Base-by-base conservation (phyloP, 441 rosid species). In the Kokia cookei region DNA sequence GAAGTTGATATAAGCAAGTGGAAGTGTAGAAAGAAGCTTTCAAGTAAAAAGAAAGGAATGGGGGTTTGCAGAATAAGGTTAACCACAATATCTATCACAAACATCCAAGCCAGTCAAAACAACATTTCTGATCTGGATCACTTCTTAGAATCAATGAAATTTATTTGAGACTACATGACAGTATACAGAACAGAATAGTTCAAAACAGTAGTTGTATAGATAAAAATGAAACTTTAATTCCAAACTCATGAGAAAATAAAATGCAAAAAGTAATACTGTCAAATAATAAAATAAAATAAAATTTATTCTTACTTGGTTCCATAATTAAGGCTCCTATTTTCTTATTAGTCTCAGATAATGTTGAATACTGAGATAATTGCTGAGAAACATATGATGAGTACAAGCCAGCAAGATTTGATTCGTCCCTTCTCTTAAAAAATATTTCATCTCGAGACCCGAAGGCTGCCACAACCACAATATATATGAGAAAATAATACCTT, bases 271-370 rank as follows among this genome's bases (percentile, higher is more conserved):
- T 62, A 26, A 74, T 62, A n/a, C n/a, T n/a, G 24, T 19, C 5
- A 50, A 43, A n/a, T 67, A 48, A 57, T 26, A 15, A 67, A 14
- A 48, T 2, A 43, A 11, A 66, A 54, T 24, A 69, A 66, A 35
- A 50, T 62, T 53, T 4, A 47, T 24, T 71, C 91, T 85, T 85
- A 80, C 99, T 95, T 88, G 98, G 98, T 85, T 95, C 99, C 69
- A 95, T 86, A 76, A 95, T 88, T 78, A 93, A 85, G 60, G 99
- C 97, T 78, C 96, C 99, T 51, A 93, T 83, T 60, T 75, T 83
- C 68, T 60, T 65, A 26, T 60, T 65, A 29, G 78, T 71, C 66
- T 80, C 84, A 15, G 70, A 54, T 61, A 22, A 64, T 77, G 76
- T 85, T 10, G 87, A 73, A 79, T 67, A 63, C 22, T 76, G 78